Base-by-base conservation (phyloP, 1,139 yeast genomes). In the Meyerozyma smithsonii region DNA sequence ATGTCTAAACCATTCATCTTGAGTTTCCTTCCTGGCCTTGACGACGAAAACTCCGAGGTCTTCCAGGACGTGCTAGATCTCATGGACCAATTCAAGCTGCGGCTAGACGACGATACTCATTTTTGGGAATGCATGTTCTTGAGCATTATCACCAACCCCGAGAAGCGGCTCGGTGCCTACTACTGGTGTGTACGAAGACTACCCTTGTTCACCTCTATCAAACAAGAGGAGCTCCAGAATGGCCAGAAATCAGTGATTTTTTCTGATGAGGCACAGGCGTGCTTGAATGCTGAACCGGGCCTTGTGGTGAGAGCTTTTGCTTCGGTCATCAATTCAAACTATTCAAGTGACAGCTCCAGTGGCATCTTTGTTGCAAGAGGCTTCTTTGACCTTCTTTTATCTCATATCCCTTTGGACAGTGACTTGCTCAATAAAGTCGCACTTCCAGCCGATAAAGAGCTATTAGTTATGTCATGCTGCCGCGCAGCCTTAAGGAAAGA, bases 91-190 rank as follows among this genome's bases (percentile, higher is more conserved):
- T 70, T 89, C 50, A 79, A 80, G 49, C 50, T 46, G n/a, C 77
- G 77, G 37, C 58, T 88, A 24, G 66, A 68, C 32, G 82, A 88
- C 53, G 89, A 87, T 52, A 59, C 80, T 1, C 79, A 84, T 48
- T 92, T 90, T 59, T 92, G 98, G 98, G 92, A 81, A 49, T 74
- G 83, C 40, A 61, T 89, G 46, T 88, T 86, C 53, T 64, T 86
- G 39, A 79, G 86, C 37, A 72, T 88, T n/a, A 75, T 90, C 1
- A 74, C 86, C 1, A 82, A 86, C 36, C 81, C 85, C 1, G 97
- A 88, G 44, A 76, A 84, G 46, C 65, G 97, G 39, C 64, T 83
- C 8, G 98, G 97, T 1, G 95, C 94, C 0, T 66, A 89, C 46
- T 78, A 76, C 23, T 90, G 92, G 87, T 77, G 88, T 37, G 74